Conservation (phyloP, 768 basidiomycete genomes). For the Suillus subaureus region DNA sequence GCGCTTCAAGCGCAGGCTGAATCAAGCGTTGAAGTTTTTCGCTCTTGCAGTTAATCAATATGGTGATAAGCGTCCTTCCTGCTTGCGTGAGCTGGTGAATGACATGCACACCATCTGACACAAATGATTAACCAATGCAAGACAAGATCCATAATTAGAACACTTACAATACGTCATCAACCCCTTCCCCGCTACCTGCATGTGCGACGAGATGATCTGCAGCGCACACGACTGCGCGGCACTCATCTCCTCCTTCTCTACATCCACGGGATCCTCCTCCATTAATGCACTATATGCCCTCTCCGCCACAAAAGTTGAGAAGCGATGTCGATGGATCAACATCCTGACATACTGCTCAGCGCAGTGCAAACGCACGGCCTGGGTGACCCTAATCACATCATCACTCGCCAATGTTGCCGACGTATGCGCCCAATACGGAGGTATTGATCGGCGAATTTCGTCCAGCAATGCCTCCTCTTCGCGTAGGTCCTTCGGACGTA, state of each 20-base stretch:
- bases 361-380: conserved; percentile 85
- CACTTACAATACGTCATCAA: conserved; percentile 93
- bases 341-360: conserved; percentile 86
- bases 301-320: conserved; percentile 76
- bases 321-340: conserved; percentile 87
- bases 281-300: conserved; percentile 48
- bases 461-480: conserved; percentile 85
- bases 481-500: conserved; percentile 62
- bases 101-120: conserved; percentile 86
- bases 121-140: conserved; percentile 17
- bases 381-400: conserved; percentile 88
- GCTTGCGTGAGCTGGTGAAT: conserved; percentile 96
- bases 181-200: conserved; percentile 84
- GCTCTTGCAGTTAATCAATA: conserved; percentile 86
- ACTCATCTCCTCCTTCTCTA: conserved; percentile 78
- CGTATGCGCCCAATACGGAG: conserved; percentile 78
- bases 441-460: conserved; percentile 72
- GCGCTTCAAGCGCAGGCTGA: conserved; percentile 79
- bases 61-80: conserved; percentile 85
- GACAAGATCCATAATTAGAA: conserved; percentile 12
- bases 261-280: conserved; percentile 60
- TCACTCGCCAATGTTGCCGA: conserved; percentile 80
- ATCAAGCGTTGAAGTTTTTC: conserved; percentile 76
- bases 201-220: conserved; percentile 79
- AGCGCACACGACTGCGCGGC: conserved; percentile 77